phyloP scores from a whole-genome alignment of 2,329 filamentous ascomycete species.

The Ophiocordyceps polyrhachis-furcata region DNA sequence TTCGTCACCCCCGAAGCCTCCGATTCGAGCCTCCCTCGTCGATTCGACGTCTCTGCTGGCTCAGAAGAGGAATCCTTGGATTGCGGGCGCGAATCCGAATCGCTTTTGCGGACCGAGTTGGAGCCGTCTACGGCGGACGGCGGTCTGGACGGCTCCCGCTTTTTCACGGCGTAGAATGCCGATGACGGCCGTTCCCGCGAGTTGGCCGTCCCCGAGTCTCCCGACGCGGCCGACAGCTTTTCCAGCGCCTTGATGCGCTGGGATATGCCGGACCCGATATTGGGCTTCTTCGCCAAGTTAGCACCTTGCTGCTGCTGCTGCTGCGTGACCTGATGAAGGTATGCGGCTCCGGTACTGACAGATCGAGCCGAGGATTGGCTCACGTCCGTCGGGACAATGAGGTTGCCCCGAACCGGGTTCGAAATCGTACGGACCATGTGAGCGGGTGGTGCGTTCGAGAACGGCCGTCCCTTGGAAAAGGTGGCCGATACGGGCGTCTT shows the following conservation, averaged over 20 bases:
- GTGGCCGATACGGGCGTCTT: slow-evolving; percentile 66
- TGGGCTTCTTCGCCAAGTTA: slow-evolving; percentile 45
- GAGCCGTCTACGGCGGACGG: slow-evolving; percentile 26
- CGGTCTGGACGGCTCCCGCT: slow-evolving; percentile 24
- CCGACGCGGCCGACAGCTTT: slow-evolving; percentile 39
- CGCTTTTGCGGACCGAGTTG: slow-evolving; percentile 16
- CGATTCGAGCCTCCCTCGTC: slow-evolving; percentile 31
- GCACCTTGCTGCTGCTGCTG: slow-evolving; percentile 30
- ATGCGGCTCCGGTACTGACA: slow-evolving; percentile 37
- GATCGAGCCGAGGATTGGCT: slow-evolving; percentile 28
- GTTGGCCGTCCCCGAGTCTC: slow-evolving; percentile 7
- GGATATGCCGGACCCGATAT: slow-evolving; percentile 78
- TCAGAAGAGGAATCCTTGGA: slow-evolving; percentile 31
- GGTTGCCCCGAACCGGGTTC: slow-evolving; percentile 22
- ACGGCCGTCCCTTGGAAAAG: slow-evolving; percentile 14
- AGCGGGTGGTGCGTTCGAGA: slow-evolving; percentile 3
- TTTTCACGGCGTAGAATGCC: slow-evolving; percentile 41
- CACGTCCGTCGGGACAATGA: slow-evolving; percentile 26
- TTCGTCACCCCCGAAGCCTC: slow-evolving; percentile 39
- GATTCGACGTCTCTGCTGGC: slow-evolving; percentile 9
- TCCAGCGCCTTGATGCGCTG: slow-evolving; percentile 88
- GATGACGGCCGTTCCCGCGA: slow-evolving; percentile 25
- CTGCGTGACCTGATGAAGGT: slow-evolving; percentile 33
- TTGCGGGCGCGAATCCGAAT: slow-evolving; percentile 14
- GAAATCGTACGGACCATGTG: slow-evolving; percentile 29